A percentile compares a stretch with the other conserved stretches of the same genome.
These are phyloP conservation scores for Cladochytrium replicatum DNA, from an alignment of 192 early-diverging fungal genomes.

Conservation along the genomic window DNA sequence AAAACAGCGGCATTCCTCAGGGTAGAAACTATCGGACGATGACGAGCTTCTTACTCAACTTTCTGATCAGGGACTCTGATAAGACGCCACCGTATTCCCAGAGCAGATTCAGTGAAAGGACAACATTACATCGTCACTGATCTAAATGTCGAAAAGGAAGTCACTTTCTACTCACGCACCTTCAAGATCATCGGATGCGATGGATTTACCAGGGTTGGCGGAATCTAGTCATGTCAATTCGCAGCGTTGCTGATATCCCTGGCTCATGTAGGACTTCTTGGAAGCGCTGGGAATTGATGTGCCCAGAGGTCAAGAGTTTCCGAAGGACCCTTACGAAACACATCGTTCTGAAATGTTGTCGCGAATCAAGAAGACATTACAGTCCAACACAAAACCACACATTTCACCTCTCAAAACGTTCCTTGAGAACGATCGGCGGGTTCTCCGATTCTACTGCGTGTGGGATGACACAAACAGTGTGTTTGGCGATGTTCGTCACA, in stretches of 20 bases:
- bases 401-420: conserved; percentile 40
- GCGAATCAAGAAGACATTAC: conserved; percentile 39
- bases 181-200: conserved; percentile 55
- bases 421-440: conserved; percentile 50
- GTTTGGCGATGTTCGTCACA: conserved; percentile 47
- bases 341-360: conserved; percentile 32
- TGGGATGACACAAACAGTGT: conserved; percentile 51
- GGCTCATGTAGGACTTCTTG: conserved; percentile 28
- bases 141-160: conserved; percentile 45
- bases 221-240: background rate
- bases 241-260: conserved; percentile 7
- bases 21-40: too few relatives aligned
- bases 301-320: conserved; percentile 29
- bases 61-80: conserved; percentile 36
- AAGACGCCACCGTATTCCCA: conserved; percentile 44
- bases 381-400: conserved; percentile 16
- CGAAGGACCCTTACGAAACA: conserved; percentile 41
- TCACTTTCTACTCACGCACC: conserved; percentile 47
- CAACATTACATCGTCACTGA: conserved; percentile 46
- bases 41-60: too few relatives aligned
- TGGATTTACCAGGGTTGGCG: conserved; percentile 43
- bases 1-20: conserved; percentile 53
- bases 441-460: conserved; percentile 53
- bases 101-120: conserved; percentile 24
- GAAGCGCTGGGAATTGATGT: conserved; percentile 15